A percentile compares a stretch with the other conserved stretches of the same genome.
Conservation (phyloP, 768 basidiomycete genomes). For the Leccinum ochraceum region DNA sequence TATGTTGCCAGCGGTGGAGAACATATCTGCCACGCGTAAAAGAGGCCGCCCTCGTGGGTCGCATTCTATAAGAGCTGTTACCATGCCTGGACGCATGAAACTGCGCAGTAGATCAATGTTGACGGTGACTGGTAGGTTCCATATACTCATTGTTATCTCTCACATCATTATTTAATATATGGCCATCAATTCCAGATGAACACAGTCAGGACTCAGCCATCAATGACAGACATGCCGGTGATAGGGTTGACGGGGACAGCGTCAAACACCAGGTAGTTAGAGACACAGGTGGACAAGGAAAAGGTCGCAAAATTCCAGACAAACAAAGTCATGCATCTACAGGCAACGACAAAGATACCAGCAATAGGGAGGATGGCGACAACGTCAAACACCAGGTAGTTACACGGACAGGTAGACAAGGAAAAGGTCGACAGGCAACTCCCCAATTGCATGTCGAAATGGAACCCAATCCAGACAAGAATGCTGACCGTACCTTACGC, state of each 20-base stretch:
- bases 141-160: not conserved
- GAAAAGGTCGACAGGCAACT: not conserved
- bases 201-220: not conserved
- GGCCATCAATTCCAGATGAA: not conserved
- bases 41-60: not conserved
- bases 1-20: no score
- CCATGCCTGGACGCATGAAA: not conserved
- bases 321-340: no score
- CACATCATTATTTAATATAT: no score
- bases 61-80: not conserved
- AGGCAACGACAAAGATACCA: no score
- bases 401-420: no score
- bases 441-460: not conserved
- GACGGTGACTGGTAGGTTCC: not conserved
- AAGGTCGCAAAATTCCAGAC: no score
- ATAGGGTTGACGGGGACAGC: no score
- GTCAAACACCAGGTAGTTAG: no score
- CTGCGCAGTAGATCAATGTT: not conserved
- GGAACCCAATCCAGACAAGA: not conserved
- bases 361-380: no score
- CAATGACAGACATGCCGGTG: not conserved
- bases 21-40: not conserved
- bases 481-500: not conserved
- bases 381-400: no score
- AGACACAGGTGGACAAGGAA: no score